These are phyloP conservation scores for Kwoniella mangroviensis DNA, from an alignment of 768 basidiomycete species.

Conservation along the genomic window DNA sequence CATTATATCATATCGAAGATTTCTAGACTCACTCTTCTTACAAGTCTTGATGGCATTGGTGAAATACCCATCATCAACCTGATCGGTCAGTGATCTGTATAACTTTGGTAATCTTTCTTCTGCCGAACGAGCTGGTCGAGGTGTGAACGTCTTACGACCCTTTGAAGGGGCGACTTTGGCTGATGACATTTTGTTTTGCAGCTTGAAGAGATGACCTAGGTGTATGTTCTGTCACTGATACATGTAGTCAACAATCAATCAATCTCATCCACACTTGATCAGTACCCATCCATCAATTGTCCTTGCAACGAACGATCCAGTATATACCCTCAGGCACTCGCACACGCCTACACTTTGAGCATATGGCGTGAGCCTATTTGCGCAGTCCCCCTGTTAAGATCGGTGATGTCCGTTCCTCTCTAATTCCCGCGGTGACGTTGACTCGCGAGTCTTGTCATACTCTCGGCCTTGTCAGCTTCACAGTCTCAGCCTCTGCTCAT, in stretches of 20 bases:
- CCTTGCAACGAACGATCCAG: no score
- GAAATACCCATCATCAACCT: slow-evolving; percentile 88
- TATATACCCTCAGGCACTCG: neutral
- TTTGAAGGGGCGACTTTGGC: neutral
- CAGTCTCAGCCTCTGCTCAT: neutral
- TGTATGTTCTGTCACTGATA: neutral
- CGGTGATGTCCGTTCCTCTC: neutral
- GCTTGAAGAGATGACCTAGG: neutral
- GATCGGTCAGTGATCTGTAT: slow-evolving; percentile 69
- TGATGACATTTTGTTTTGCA: slow-evolving; percentile 5
- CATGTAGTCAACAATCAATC: neutral
- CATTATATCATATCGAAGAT: neutral
- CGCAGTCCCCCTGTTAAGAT: neutral
- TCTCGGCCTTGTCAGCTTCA: neutral
- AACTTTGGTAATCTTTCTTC: slow-evolving; percentile 50
- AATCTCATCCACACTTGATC: neutral
- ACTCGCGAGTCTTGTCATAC: neutral
- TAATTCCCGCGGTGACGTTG: neutral
- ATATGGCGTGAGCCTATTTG: neutral
- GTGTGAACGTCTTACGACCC: slow-evolving; percentile 26
- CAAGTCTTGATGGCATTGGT: slow-evolving; percentile 86
- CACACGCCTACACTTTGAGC: neutral
- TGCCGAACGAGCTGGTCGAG: slow-evolving; percentile 43
- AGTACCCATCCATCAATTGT: no score
- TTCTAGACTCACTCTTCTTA: slow-evolving; percentile 72